Evolutionary conservation across 495 filamentous ascomycete genomes (phyloP), one percentile per base, ranked within the genome.

Genomic region (Parathielavia hyrcaniae): DNA sequence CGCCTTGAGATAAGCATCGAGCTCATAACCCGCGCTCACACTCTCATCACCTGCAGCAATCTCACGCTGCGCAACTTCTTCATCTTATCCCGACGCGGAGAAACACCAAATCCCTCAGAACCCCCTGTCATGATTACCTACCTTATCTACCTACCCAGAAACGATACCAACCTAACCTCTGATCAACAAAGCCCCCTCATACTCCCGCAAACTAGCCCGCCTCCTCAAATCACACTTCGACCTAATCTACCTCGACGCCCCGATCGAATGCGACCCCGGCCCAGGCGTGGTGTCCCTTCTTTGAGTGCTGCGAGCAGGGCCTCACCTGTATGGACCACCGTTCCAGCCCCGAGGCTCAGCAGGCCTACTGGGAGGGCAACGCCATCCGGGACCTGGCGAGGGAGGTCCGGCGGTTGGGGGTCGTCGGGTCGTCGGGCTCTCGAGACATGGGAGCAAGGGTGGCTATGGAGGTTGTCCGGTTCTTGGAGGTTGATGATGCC

Each of bases 381-480:
- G n/a, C 16, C 2, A 2, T 50, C 4, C 35, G 20, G 20, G 14
- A 34, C 19, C 5, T 39, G 11, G 35, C 30, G 16, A 16, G 23
- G 22, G 50, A 41, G 38, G 23, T 30, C 7, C 4, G 22, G 7
- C 10, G 12, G 38, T 1, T 30, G 45, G n/a, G 26, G 19, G 30
- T 68, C 26, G 65, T 68, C 1, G 69, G 69, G n/a, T 71, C 5
- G 50, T 71, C 0, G 69, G 55, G 26, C 69, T 71, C 30, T 70
- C 67, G 11, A n/a, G n/a, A n/a, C n/a, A 65, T 68, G 40, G 69
- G 69, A 6, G 67, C 63, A 1, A 69, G 69, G 49, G 61, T 61
- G 2, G 66, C 53, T 17, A 56, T 61, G 17, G 55, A 67, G 26
- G 57, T 70, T 9, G 38, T 63, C 5, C 43, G 67, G 11, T 26